phyloP scores from a whole-genome alignment of 2,329 filamentous ascomycete species.

The Sporothrix euskadiensis region DNA sequence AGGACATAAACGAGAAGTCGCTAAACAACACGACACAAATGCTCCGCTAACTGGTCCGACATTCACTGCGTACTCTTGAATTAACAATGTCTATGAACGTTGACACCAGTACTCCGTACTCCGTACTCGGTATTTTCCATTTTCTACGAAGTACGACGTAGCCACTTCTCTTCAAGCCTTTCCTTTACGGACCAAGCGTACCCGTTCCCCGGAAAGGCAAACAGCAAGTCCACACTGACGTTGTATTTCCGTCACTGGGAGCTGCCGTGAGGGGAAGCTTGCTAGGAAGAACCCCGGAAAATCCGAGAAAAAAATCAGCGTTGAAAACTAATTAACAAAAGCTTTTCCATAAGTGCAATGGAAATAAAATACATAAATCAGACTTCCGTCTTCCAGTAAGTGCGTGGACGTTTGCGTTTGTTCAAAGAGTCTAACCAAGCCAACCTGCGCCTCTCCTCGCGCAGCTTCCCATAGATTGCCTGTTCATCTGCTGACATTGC shows the following conservation, averaged over 20 bases:
- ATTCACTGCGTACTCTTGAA: slow-evolving; percentile 1
- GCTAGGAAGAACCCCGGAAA: too few relatives aligned
- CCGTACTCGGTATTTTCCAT: background rate
- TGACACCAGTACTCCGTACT: background rate
- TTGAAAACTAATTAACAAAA: slow-evolving; percentile 3
- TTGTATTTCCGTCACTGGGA: slow-evolving; percentile 1
- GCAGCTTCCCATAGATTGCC: slow-evolving; percentile 1
- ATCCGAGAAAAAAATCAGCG: background rate
- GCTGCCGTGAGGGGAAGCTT: background rate
- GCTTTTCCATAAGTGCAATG: slow-evolving; percentile 3
- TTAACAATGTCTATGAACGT: background rate
- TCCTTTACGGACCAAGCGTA: background rate
- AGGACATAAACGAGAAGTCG: background rate
- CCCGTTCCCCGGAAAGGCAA: background rate
- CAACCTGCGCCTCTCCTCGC: slow-evolving; percentile 15
- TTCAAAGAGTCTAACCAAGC: slow-evolving; percentile 15
- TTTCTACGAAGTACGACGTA: background rate
- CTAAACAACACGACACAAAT: background rate
- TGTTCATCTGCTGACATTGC: slow-evolving; percentile 5
- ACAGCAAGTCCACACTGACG: background rate
- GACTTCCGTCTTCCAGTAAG: slow-evolving; percentile 16
- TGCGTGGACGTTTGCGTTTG: slow-evolving; percentile 13
- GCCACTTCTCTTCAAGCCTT: background rate
- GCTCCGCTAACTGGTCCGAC: background rate
- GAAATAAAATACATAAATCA: slow-evolving; percentile 17